Evolutionary conservation across 768 basidiomycete species (phyloP).

Genomic region (Leccinum uliginosum): DNA sequence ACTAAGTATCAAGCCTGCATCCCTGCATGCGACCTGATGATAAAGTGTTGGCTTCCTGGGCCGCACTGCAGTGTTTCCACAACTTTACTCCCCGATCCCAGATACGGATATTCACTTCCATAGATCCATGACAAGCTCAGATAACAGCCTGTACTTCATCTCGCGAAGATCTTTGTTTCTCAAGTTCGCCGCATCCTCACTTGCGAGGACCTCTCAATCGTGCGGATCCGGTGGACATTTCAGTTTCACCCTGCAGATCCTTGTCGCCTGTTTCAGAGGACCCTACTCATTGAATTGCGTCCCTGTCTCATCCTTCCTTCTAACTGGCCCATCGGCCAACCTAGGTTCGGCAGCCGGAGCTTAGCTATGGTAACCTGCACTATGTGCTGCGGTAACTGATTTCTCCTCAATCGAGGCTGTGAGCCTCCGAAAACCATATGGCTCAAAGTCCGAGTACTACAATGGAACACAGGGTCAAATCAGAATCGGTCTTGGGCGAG

Average conservation of each 20-base stretch:
- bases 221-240: slow-evolving; percentile 10
- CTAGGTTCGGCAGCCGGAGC: background rate
- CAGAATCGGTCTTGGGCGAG: slow-evolving; percentile 1
- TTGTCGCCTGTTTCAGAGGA: slow-evolving; percentile 16
- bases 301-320: slow-evolving; percentile 13
- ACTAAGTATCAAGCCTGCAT: background rate
- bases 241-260: slow-evolving; percentile 22
- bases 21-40: slow-evolving; percentile 7
- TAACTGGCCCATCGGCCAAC: background rate
- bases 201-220: slow-evolving; percentile 15
- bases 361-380: background rate
- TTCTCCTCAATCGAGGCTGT: slow-evolving; percentile 7
- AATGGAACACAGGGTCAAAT: slow-evolving; percentile 9
- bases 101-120: slow-evolving; percentile 11
- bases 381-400: slow-evolving; percentile 2
- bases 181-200: slow-evolving; percentile 8
- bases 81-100: slow-evolving; percentile 8
- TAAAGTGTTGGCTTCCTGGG: background rate
- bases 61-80: background rate
- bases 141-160: slow-evolving; percentile 11
- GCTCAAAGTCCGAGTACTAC: background rate
- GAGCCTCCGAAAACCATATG: background rate
- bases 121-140: slow-evolving; percentile 3
- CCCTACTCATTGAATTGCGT: slow-evolving; percentile 12
- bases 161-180: slow-evolving; percentile 13